Evolutionary conservation across 2,329 filamentous ascomycete species (phyloP).

Genomic region (Diplodia corticola): DNA sequence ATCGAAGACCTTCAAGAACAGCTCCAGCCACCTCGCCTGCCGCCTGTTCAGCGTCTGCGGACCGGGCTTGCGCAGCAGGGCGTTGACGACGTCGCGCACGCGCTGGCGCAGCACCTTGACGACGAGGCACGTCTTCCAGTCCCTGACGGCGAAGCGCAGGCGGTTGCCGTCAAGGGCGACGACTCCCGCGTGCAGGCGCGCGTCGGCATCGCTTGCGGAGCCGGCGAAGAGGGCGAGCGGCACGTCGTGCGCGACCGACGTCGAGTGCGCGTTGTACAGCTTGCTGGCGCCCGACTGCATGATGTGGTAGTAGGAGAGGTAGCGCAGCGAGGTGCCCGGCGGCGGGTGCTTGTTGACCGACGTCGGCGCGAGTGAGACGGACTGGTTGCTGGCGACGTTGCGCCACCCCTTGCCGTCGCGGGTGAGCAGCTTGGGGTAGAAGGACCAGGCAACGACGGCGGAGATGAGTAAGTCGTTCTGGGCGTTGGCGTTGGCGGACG

Average conservation of each 20-base stretch:
- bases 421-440: constrained; percentile 89
- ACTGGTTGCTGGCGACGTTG: constrained; percentile 90
- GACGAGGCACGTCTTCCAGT: constrained; percentile 91
- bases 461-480: constrained; percentile 76
- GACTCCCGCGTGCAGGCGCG: constrained; percentile 87
- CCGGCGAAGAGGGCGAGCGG: constrained; percentile 73
- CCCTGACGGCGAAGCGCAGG: constrained; percentile 75
- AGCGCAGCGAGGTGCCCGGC: constrained; percentile 57
- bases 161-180: constrained; percentile 85
- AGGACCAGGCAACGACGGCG: constrained; percentile 87
- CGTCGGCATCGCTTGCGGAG: constrained; percentile 62
- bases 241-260: constrained; percentile 74
- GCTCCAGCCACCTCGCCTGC: constrained; percentile 46
- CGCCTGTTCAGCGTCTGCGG: constrained; percentile 38
- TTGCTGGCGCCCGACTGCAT: constrained; percentile 68
- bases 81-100: constrained; percentile 72
- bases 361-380: constrained; percentile 80
- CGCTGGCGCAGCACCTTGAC: constrained; percentile 76
- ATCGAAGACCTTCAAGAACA: constrained; percentile 21
- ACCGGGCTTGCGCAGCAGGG: constrained; percentile 62
- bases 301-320: constrained; percentile 94
- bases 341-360: constrained; percentile 76
- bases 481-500: constrained; percentile 72
- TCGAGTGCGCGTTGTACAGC: constrained; percentile 77
- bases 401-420: constrained; percentile 84